Percentiles rank a stretch among this genome's conserved stretches.
Evolutionary conservation across 2,329 filamentous ascomycete species (phyloP).

Genomic region (Aureobasidium musti): DNA sequence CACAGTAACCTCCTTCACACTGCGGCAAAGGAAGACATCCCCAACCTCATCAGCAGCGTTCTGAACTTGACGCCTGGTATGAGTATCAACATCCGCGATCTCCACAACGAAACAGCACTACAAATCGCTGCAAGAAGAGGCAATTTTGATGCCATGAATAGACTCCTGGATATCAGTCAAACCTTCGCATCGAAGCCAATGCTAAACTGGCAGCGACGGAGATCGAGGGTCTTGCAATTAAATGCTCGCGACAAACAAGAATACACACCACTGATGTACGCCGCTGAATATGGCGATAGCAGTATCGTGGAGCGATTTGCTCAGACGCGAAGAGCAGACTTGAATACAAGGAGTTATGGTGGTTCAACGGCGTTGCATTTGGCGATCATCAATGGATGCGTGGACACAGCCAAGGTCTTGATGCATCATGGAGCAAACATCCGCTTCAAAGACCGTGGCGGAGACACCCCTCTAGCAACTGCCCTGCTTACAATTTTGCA

Average conservation of each 20-base stretch:
- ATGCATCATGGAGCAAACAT: neutral
- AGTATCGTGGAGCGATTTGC: neutral
- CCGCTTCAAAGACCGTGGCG: neutral
- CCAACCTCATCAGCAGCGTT: neutral
- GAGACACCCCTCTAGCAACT: no score
- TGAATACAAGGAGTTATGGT: neutral
- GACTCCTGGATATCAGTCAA: neutral
- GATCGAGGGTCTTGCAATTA: neutral
- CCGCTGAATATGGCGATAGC: neutral
- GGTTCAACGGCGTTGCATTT: neutral
- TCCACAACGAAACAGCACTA: neutral
- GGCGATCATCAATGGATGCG: neutral
- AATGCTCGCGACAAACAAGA: neutral
- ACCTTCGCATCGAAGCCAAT: neutral
- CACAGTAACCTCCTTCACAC: neutral
- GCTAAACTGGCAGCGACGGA: neutral
- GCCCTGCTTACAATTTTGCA: no score
- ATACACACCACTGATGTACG: neutral
- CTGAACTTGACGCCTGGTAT: neutral
- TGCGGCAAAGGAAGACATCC: neutral
- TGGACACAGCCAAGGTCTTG: neutral
- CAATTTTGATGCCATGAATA: neutral
- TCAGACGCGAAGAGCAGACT: neutral
- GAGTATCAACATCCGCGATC: neutral
- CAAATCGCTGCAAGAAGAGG: neutral